These are phyloP conservation scores for Yarrowia deformans DNA, from an alignment of 805 yeast species.

Conservation along the genomic window DNA sequence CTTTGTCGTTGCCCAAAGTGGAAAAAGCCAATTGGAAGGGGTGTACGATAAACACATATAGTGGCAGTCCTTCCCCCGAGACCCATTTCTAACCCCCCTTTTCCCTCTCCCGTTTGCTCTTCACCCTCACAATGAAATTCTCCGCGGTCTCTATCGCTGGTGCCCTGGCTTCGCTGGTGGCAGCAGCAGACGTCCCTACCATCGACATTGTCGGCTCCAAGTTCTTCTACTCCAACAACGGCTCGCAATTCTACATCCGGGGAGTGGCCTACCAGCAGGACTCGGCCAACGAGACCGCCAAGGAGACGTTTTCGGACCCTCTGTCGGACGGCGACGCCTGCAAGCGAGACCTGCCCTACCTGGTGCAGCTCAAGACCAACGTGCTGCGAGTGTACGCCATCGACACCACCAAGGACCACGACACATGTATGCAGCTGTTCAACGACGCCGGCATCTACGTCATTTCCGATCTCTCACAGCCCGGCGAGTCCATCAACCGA, in stretches of 20 bases:
- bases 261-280: constrained; percentile 90
- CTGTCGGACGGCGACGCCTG: constrained; percentile 74
- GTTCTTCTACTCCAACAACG: constrained; percentile 74
- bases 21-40: constrained; percentile 19
- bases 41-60: constrained; percentile 8
- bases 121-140: constrained; percentile 45
- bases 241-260: constrained; percentile 82
- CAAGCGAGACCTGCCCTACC: constrained; percentile 81
- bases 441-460: constrained; percentile 90
- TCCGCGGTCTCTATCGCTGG: constrained; percentile 42
- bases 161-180: constrained; percentile 42
- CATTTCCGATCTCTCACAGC: constrained; percentile 88
- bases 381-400: constrained; percentile 86
- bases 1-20: constrained; percentile 34
- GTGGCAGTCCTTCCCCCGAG: background rate
- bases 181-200: constrained; percentile 51
- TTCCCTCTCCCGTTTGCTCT: background rate
- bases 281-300: constrained; percentile 61
- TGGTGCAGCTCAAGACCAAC: constrained; percentile 72
- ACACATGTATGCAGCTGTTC: constrained; percentile 75
- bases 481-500: constrained; percentile 77
- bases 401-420: constrained; percentile 74
- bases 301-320: constrained; percentile 69
- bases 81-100: background rate
- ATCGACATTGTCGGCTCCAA: constrained; percentile 75